phyloP scores from a whole-genome alignment of 108 stramenopile species.

The Cyclotella kingstonii region DNA sequence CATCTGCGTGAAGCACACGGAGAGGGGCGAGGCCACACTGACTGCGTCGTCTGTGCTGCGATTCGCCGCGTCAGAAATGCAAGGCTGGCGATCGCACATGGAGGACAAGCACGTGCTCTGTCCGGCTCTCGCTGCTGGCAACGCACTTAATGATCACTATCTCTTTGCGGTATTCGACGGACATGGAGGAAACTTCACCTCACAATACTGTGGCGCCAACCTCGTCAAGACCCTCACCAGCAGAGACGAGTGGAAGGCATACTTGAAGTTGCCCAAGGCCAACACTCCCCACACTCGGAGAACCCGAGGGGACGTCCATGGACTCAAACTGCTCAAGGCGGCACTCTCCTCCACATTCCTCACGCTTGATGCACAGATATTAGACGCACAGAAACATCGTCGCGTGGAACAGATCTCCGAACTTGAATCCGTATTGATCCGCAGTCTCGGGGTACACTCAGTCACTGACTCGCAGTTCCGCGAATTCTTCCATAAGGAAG shows the following conservation, averaged over 20 bases:
- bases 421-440: slow-evolving; percentile 12
- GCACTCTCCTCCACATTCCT: slow-evolving; percentile 72
- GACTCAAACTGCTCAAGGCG: slow-evolving; percentile 52
- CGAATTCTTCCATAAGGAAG: slow-evolving; percentile 25
- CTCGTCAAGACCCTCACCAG: slow-evolving; percentile 57
- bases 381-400: slow-evolving; percentile 14
- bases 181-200: slow-evolving; percentile 87
- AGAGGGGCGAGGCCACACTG: slow-evolving; percentile 46
- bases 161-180: slow-evolving; percentile 90
- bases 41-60: slow-evolving; percentile 12
- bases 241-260: slow-evolving; percentile 50
- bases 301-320: slow-evolving; percentile 41
- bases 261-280: slow-evolving; percentile 41
- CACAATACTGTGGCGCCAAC: slow-evolving; percentile 60
- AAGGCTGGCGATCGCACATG: slow-evolving; percentile 85
- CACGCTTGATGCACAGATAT: slow-evolving; percentile 52
- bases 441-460: slow-evolving; percentile 2
- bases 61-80: slow-evolving; percentile 65
- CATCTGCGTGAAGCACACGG: slow-evolving; percentile 58
- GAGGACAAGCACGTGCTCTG: slow-evolving; percentile 72
- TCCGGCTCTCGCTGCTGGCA: slow-evolving; percentile 10
- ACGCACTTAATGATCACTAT: slow-evolving; percentile 47
- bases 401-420: slow-evolving; percentile 24
- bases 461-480: slow-evolving; percentile 4
- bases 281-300: neutral